Conservation (phyloP, 768 basidiomycete genomes). For the Lactarius deliciosus region DNA sequence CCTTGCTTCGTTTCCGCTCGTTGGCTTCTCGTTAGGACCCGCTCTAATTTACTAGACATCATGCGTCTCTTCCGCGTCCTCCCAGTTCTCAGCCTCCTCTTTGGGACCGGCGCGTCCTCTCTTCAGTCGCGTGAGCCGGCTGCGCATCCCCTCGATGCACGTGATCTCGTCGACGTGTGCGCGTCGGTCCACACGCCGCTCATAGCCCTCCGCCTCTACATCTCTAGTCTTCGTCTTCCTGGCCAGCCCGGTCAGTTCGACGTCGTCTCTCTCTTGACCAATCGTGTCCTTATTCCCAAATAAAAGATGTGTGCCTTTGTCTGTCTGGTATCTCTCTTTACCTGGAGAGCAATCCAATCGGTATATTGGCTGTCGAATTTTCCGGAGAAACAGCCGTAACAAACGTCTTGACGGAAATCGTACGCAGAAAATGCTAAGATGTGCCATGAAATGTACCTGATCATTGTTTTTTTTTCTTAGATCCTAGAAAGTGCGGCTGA, state of each 20-base stretch:
- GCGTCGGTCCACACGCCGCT: slow-evolving; percentile 37
- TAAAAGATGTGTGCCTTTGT: slow-evolving; percentile 46
- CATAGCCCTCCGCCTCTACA: too few species aligned
- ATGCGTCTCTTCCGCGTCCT: slow-evolving; percentile 25
- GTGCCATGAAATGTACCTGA: too few species aligned
- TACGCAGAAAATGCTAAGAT: slow-evolving; percentile 28
- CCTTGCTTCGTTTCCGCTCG: background rate
- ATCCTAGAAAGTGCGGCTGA: slow-evolving; percentile 31
- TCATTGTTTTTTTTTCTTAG: slow-evolving; percentile 26
- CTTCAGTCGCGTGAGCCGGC: slow-evolving; percentile 9
- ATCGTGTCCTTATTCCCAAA: background rate
- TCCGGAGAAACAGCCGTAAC: slow-evolving; percentile 38
- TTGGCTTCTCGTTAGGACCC: background rate
- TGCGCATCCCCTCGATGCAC: slow-evolving; percentile 17
- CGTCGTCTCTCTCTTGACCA: background rate
- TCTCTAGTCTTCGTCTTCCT: too few species aligned
- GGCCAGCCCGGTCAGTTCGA: too few species aligned
- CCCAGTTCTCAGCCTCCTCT: slow-evolving; percentile 9
- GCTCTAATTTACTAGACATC: too few species aligned
- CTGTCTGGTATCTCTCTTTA: slow-evolving; percentile 40
- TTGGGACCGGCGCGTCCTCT: slow-evolving; percentile 16
- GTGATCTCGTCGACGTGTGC: slow-evolving; percentile 42
- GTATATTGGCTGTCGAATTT: slow-evolving; percentile 34
- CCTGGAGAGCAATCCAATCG: slow-evolving; percentile 37
- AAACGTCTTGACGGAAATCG: slow-evolving; percentile 40